Base-by-base conservation (phyloP, 305 asterid genomes). In the Lippia alba region DNA sequence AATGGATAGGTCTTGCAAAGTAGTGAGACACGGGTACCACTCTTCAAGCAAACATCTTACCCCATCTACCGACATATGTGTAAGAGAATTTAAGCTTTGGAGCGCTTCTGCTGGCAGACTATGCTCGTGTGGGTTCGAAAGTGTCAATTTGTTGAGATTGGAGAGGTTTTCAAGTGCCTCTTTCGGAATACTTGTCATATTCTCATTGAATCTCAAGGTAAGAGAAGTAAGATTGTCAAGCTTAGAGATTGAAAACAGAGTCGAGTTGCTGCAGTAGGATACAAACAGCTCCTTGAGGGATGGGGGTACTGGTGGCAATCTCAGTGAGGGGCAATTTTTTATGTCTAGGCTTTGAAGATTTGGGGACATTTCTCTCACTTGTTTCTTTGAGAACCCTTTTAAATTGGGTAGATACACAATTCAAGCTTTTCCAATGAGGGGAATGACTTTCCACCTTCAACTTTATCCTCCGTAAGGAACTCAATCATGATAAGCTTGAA, bases 191-290 rank as follows among this genome's bases (percentile, higher is more conserved):
- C 67, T 40, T 44, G 30, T 62, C 24, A 12, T 62, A 3, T 19
- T 41, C 36, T 41, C 51, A 11, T 45, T 17, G 46, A 62, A 14
- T 8, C 0, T 0, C 56, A 76, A 3, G 48, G 40, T 0, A 0
- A 0, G 4, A 70, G 76, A 11, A 51, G 34, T n/a, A 32, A 60
- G 64, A n/a, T 45, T 36, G 41, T 36, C 40, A 16, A 56, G 20
- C 7, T 40, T 54, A 1, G 69, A 9, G 46, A 63, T 20, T 16
- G 61, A 48, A 64, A 63, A 32, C 53, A 75, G 56, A 18, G 51
- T 49, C 33, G 57, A 24, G 3, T 24, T 24, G 30, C 30, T 3
- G 30, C 30, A 24, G 30, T 1, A 24, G 30, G 30, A 24, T 24
- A 24, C 30, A 1, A 1, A 1, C 30, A 24, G 3, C 3, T 24